phyloP scores from a whole-genome alignment of 345 rosid genomes.

The Euphorbia lathyris region DNA sequence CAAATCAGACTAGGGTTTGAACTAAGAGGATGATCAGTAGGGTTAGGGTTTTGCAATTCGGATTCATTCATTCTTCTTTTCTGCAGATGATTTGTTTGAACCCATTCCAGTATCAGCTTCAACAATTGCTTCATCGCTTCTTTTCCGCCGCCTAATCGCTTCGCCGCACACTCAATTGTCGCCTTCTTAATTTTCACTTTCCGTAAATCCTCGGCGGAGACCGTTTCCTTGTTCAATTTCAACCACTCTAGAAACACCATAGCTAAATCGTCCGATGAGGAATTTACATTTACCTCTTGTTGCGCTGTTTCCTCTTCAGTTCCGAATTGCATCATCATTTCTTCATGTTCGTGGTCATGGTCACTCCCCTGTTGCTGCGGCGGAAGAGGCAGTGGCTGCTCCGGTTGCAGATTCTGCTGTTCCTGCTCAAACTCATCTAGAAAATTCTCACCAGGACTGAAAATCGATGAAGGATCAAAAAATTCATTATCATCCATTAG shows the following conservation, averaged over 20 bases:
- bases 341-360: too few species aligned
- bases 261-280: conserved; percentile 65
- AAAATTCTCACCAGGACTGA: conserved; percentile 42
- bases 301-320: conserved; percentile 17
- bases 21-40: conserved; percentile 20
- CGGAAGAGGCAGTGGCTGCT: conserved; percentile 3
- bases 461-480: conserved; percentile 66
- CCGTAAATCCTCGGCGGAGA: conserved; percentile 88
- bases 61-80: conserved; percentile 43
- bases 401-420: conserved; percentile 4
- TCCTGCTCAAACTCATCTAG: conserved; percentile 29
- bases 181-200: conserved; percentile 90
- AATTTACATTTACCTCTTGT: neutral
- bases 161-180: conserved; percentile 82
- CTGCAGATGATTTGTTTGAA: conserved; percentile 79
- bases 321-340: conserved; percentile 1
- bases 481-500: conserved; percentile 63
- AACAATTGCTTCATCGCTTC: conserved; percentile 89
- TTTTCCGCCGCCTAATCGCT: conserved; percentile 84
- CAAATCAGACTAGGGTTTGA: conserved; percentile 31
- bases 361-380: neutral
- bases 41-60: conserved; percentile 43
- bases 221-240: conserved; percentile 70
- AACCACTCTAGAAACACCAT: conserved; percentile 88
- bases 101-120: conserved; percentile 97